phyloP scores from a whole-genome alignment of 2,329 filamentous ascomycete species.

The Colletotrichum tropicale region DNA sequence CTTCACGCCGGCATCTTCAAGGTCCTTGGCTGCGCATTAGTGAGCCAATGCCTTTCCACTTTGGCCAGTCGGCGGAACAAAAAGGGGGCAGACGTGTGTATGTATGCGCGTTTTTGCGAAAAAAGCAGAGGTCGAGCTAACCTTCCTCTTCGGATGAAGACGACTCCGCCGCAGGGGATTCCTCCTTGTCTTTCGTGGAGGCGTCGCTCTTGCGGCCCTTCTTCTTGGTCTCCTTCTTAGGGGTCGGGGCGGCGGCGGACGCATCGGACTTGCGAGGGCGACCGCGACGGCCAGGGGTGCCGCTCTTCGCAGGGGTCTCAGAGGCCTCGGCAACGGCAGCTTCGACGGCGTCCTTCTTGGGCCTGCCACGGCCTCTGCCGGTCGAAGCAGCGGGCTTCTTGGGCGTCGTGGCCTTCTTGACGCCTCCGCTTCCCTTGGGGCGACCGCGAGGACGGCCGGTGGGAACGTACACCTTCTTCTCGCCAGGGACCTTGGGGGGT shows the following conservation, averaged over 20 bases:
- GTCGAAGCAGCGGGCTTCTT: slow-evolving; percentile 10
- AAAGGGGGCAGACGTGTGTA: not conserved
- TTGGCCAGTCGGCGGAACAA: not conserved
- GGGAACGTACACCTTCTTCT: slow-evolving; percentile 40
- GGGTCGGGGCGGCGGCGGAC: slow-evolving; percentile 23
- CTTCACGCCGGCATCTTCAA: not conserved
- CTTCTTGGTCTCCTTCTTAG: slow-evolving; percentile 30
- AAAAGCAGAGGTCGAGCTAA: not conserved
- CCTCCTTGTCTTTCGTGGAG: not conserved
- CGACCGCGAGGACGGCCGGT: slow-evolving; percentile 53
- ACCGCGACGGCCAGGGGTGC: slow-evolving; percentile 28
- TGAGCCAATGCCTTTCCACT: not conserved
- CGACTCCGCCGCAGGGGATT: not conserved
- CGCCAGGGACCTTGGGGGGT: slow-evolving; percentile 42
- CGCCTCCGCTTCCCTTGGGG: slow-evolving; percentile 45
- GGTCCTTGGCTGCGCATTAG: not conserved
- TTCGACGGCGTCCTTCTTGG: slow-evolving; percentile 29
- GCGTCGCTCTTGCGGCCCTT: slow-evolving; percentile 19
- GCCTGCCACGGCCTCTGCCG: slow-evolving; percentile 31
- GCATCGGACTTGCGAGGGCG: slow-evolving; percentile 35
- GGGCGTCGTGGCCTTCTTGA: slow-evolving; percentile 27
- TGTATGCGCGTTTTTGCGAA: not conserved
- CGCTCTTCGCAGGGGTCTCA: slow-evolving; percentile 1
- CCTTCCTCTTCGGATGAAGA: slow-evolving; percentile 17
- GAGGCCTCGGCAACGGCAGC: not conserved